Evolutionary conservation across 1,284 basidiomycete species (phyloP).

Genomic region (Tylopilus orsonianus): DNA sequence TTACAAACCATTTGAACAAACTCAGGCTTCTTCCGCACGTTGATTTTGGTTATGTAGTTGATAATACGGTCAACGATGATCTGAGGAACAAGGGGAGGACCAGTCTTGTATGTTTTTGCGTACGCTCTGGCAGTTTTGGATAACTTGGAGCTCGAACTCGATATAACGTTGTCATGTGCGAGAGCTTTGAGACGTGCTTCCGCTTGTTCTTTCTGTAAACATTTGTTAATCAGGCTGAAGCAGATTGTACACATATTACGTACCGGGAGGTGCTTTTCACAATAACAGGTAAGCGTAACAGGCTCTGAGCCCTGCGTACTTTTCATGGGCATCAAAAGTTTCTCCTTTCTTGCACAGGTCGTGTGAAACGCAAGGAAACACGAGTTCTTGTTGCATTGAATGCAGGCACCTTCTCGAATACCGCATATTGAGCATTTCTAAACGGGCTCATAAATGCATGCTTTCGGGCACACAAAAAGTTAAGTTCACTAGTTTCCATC

Average conservation of each 20-base stretch:
- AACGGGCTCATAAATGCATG: slow-evolving; percentile 11
- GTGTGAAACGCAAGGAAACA: slow-evolving; percentile 96
- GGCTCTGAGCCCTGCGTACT: slow-evolving; percentile 72
- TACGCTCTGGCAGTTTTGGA: slow-evolving; percentile 79
- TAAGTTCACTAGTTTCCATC: slow-evolving; percentile 87
- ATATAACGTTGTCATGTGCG: slow-evolving; percentile 44
- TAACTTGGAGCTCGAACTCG: slow-evolving; percentile 42
- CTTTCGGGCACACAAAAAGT: background rate
- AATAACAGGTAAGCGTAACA: slow-evolving; percentile 73
- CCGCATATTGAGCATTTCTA: slow-evolving; percentile 89
- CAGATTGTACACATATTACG: slow-evolving; percentile 29
- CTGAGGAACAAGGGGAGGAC: slow-evolving; percentile 73
- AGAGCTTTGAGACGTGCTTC: slow-evolving; percentile 60
- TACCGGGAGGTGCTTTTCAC: slow-evolving; percentile 88
- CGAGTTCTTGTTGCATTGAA: slow-evolving; percentile 90
- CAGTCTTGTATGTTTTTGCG: slow-evolving; percentile 76
- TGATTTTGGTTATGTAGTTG: slow-evolving; percentile 75
- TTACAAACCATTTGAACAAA: slow-evolving; percentile 81
- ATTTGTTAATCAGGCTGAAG: slow-evolving; percentile 6
- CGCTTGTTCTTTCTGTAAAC: slow-evolving; percentile 61
- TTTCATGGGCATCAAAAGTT: slow-evolving; percentile 86
- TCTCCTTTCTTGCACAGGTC: slow-evolving; percentile 89
- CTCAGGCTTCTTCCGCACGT: slow-evolving; percentile 73
- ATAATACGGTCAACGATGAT: slow-evolving; percentile 76
- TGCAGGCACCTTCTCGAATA: slow-evolving; percentile 85